Percentiles rank a stretch among this genome's conserved stretches.
phyloP scores from a whole-genome alignment of 2,329 filamentous ascomycete genomes.

The Nigrograna mackinnonii region DNA sequence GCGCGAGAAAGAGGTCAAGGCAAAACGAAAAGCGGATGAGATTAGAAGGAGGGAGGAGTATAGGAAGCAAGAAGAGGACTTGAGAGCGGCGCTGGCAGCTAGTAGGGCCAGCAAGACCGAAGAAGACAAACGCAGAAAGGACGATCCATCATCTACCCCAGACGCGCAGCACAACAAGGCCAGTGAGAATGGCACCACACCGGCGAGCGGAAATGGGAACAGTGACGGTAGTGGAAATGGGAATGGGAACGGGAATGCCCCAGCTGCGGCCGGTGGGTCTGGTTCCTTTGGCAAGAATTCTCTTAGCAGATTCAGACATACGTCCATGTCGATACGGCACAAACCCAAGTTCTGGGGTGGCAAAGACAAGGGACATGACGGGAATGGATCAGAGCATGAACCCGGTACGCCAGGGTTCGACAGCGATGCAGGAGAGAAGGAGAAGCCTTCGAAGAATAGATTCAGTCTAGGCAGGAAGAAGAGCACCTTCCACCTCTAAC shows the following conservation, averaged over 20 bases:
- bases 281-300: conserved; percentile 42
- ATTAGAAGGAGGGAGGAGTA: conserved; percentile 57
- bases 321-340: conserved; percentile 77
- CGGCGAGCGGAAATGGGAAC: conserved; percentile 45
- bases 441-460: conserved; percentile 57
- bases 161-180: conserved; percentile 3
- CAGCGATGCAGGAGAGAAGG: conserved; percentile 19
- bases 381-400: conserved; percentile 27
- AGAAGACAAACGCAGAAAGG: conserved; percentile 23
- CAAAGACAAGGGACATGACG: conserved; percentile 40
- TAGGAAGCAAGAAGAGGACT: conserved; percentile 64
- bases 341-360: conserved; percentile 72
- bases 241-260: too few relatives aligned
- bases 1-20: conserved; percentile 47
- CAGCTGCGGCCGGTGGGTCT: too few relatives aligned
- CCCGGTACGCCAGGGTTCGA: conserved; percentile 17
- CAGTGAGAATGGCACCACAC: conserved; percentile 14
- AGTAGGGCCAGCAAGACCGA: conserved; percentile 67
- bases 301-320: conserved; percentile 69
- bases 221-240: too few relatives aligned
- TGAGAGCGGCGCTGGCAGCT: conserved; percentile 66
- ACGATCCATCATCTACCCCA: neutral
- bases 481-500: conserved; percentile 52
- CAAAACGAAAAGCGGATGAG: conserved; percentile 53
- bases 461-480: conserved; percentile 76